phyloP scores from a whole-genome alignment of 345 rosid genomes.

The Hirschfeldia incana region DNA sequence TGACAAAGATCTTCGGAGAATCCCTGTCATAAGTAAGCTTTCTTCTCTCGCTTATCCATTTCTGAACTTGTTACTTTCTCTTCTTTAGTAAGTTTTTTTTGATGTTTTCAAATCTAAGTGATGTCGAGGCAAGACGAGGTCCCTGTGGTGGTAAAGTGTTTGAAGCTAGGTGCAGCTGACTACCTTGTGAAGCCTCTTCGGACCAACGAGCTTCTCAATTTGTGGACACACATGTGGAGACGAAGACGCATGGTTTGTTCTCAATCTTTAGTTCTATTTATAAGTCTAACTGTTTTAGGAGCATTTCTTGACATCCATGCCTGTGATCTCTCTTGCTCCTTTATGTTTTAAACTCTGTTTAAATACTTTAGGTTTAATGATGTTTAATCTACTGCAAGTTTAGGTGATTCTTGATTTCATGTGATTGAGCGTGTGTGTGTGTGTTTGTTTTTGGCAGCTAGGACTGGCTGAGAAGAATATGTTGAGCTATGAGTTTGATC shows the following conservation, averaged over 20 bases:
- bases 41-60: background rate
- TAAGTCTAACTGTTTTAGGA: background rate
- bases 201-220: slow-evolving; percentile 70
- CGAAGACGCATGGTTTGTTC: slow-evolving; percentile 53
- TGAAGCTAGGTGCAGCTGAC: slow-evolving; percentile 86
- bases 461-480: slow-evolving; percentile 92
- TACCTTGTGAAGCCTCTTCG: slow-evolving; percentile 88
- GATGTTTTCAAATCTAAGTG: slow-evolving; percentile 49
- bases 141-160: slow-evolving; percentile 74
- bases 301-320: background rate
- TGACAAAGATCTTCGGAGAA: slow-evolving; percentile 77
- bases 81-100: background rate
- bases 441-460: slow-evolving; percentile 65
- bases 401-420: too few relatives aligned
- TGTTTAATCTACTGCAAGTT: too few relatives aligned
- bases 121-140: slow-evolving; percentile 89
- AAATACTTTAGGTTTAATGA: too few relatives aligned
- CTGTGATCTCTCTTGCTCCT: too few relatives aligned
- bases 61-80: too few relatives aligned
- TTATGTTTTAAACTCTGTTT: too few relatives aligned
- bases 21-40: slow-evolving; percentile 93
- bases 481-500: slow-evolving; percentile 84
- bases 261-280: slow-evolving; percentile 11
- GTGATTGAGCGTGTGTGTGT: background rate
- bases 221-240: slow-evolving; percentile 95